Evolutionary conservation across 1,139 yeast genomes (phyloP), one percentile per base, ranked within the genome.

Genomic region (Groenewaldozyma sp.): DNA sequence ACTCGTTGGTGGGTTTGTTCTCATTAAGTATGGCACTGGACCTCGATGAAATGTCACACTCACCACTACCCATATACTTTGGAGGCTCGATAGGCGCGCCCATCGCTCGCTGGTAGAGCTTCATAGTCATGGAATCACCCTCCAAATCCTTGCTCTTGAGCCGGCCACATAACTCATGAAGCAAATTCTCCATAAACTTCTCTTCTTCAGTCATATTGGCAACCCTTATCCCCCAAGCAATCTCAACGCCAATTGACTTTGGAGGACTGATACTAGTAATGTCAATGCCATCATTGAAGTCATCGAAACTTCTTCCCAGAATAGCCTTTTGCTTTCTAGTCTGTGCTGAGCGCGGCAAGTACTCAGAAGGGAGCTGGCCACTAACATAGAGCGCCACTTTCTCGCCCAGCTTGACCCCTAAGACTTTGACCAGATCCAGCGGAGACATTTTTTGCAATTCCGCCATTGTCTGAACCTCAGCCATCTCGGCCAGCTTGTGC

Each of bases 221-320:
- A 46, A 88, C 82, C 38, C 97, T 58, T 0, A 91, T 82, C 0
- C 95, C 97, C 79, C 86, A 91, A 46, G 87, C 84, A 26, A 91
- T 82, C 57, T 91, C 97, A 9, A 86, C 84, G 0, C 95, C 86
- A 0, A 91, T 72, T 0, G 94, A 74, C 51, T 84, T 86, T 24
- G 94, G 69, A 0, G 71, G 65, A 19, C 67, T 67, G 29, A 73
- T 71, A 13, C 39, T 64, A 42, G 70, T 71, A 21, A 83, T 62
- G 58, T 88, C 97, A 4, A 70, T 60, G 0, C 96, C 97, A 18
- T 78, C 60, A 2, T 78, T 67, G 50, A 71, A 78, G 1, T 74
- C 70, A 51, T 22, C 26, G 26, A 22, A 11, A 7, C 10, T 22
- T 22, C 11, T 22, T 11, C 11, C 11, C 11, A 22, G 10, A 7